Conservation (phyloP, 2,329 filamentous ascomycete genomes). For the Claviceps monticola region DNA sequence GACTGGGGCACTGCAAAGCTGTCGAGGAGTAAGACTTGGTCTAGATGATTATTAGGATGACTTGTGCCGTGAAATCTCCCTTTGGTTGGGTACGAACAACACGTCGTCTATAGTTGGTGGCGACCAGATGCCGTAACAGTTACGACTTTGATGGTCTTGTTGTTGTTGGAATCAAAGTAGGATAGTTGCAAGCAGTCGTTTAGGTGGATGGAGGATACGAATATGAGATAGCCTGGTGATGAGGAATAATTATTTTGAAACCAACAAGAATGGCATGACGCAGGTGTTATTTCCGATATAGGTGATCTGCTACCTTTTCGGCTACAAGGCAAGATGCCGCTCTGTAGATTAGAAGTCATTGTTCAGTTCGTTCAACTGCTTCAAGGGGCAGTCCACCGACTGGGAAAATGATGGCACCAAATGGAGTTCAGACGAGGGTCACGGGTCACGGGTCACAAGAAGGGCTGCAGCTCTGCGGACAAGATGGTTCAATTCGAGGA, state of each 20-base stretch:
- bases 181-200: constrained; percentile 1
- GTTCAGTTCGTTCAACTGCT: no score
- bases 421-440: no score
- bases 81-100: not conserved
- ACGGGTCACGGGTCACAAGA: no score
- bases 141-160: not conserved
- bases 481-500: not conserved
- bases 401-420: no score
- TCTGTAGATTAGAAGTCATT: not conserved
- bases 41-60: not conserved
- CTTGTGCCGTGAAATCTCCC: not conserved
- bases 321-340: not conserved
- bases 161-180: not conserved
- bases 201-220: not conserved
- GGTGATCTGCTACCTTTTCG: not conserved
- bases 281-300: not conserved
- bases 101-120: not conserved
- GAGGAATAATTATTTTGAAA: constrained; percentile 5
- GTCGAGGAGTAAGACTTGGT: not conserved
- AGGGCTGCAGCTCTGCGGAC: not conserved
- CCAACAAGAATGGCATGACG: constrained; percentile 5
- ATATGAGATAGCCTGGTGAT: not conserved
- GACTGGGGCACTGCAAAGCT: not conserved
- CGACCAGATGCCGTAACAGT: not conserved
- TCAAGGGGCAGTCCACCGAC: no score